A percentile compares a stretch with the other conserved stretches of the same genome.
Conservation (phyloP, 169 alveolate genomes). For the Eimeria maxima region DNA sequence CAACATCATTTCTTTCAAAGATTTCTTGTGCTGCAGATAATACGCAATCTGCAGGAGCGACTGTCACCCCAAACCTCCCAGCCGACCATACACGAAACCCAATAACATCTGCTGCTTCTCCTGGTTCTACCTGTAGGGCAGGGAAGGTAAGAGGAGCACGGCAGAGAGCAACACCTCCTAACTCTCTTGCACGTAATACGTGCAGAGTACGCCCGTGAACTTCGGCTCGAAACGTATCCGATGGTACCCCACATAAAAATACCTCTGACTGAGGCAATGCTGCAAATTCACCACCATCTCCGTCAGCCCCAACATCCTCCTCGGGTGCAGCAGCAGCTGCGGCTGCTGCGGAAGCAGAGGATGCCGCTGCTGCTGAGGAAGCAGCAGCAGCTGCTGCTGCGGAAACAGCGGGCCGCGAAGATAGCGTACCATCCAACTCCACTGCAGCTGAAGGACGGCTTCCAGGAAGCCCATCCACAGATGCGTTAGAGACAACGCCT, state of each 20-base stretch:
- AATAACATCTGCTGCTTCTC: conserved; percentile 88
- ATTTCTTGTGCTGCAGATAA: conserved; percentile 92
- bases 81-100: conserved; percentile 90
- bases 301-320: not conserved
- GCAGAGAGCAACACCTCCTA: conserved; percentile 95
- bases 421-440: too few relatives aligned
- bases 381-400: too few relatives aligned
- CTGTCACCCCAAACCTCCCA: conserved; percentile 96
- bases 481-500: too few relatives aligned
- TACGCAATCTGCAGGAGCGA: conserved; percentile 95
- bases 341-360: too few relatives aligned
- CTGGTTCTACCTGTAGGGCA: conserved; percentile 84
- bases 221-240: conserved; percentile 91
- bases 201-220: conserved; percentile 88
- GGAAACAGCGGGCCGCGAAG: too few relatives aligned
- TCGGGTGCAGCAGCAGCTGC: too few relatives aligned
- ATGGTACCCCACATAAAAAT: conserved; percentile 89
- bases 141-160: conserved; percentile 93
- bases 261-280: conserved; percentile 79
- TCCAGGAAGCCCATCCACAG: too few relatives aligned
- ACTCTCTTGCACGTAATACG: conserved; percentile 88
- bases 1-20: conserved; percentile 95
- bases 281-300: conserved; percentile 14
- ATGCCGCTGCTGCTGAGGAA: too few relatives aligned
- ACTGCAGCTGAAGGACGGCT: too few relatives aligned